Base-by-base conservation (phyloP, 2,329 filamentous ascomycete genomes). In the Botryotinia globosa region DNA sequence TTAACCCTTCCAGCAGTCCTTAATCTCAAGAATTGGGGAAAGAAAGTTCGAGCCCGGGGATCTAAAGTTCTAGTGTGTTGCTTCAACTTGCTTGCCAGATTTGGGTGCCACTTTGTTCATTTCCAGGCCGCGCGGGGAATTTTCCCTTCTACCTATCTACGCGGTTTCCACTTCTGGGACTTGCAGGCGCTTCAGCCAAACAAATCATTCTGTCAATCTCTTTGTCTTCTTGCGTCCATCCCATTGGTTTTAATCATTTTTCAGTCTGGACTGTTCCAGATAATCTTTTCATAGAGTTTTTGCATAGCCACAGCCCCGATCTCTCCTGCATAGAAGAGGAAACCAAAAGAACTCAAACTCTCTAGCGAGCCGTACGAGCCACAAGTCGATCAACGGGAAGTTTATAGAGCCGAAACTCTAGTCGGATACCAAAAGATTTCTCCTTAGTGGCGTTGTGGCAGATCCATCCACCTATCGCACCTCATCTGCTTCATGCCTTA, bases 41-140 rank as follows among this genome's bases (percentile, higher is more conserved):
- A n/a, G 32, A 51, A 37, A n/a, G 29, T 48, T 51, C 29, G 63
- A 32, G 10, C 20, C 63, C 44, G 29, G 20, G 22, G 32, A 32
- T 51, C 44, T 51, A 66, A 32, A 66, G 18, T 29, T 29, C 14
- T 29, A 66, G 32, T 66, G 64, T 51, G 45, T 65, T 65, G 63
- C n/a, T n/a, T n/a, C n/a, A n/a, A n/a, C n/a, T n/a, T n/a, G n/a
- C 44, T 34, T 16, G 45, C 32, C 14, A 37, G 37, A 20, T 39
- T 22, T 66, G 45, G 64, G 45, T 54, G 45, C 63, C 44, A 65
- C 62, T 51, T 37, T 66, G 63, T 51, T 29, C 63, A 66, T 66
- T 66, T 65, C 61, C 62, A 65, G 44, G 63, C 63, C 44, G 44
- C 44, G 44, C 44, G 44, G 63, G 44, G 44, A 51, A 37, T 39